Percentiles rank a stretch among this genome's conserved stretches.
Evolutionary conservation across 148 eudicot species (phyloP).

Genomic region (Rhododendron vialii): DNA sequence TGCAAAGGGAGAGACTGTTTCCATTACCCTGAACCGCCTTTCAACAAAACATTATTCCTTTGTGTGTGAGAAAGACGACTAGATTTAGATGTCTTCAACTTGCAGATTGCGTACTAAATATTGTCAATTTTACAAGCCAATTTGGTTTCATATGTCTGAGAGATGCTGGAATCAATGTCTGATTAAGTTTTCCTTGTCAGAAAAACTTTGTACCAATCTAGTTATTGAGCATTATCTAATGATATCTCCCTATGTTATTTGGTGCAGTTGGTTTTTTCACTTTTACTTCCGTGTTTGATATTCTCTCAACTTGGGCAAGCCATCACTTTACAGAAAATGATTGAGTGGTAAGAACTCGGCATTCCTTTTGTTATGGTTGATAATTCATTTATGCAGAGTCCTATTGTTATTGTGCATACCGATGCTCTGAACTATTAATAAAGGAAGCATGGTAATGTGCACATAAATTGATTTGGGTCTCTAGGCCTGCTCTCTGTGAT

Average conservation of each 20-base stretch:
- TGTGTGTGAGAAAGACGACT: not conserved
- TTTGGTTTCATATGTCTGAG: not conserved
- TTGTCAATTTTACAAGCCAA: not conserved
- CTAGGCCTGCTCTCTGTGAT: too few species aligned
- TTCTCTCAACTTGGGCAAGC: slow-evolving; percentile 95
- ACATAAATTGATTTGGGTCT: too few species aligned
- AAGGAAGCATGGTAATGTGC: too few species aligned
- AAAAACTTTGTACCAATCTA: not conserved
- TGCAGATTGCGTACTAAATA: not conserved
- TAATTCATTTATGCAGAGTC: not conserved
- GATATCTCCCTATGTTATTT: not conserved
- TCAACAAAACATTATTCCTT: not conserved
- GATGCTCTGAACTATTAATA: too few species aligned
- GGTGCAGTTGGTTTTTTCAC: slow-evolving; percentile 90
- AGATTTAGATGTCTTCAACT: not conserved
- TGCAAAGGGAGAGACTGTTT: not conserved
- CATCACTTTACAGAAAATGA: slow-evolving; percentile 74
- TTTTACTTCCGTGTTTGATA: slow-evolving; percentile 87
- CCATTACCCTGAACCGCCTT: not conserved
- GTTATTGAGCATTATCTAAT: not conserved
- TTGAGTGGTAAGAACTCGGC: slow-evolving; percentile 57
- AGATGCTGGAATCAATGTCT: not conserved
- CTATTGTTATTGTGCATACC: not conserved
- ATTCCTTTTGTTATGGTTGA: not conserved
- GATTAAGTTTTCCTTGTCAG: not conserved